Percentiles rank a stretch among this genome's conserved stretches.
Conservation (phyloP, 139 green algal species). For the Picochlorum sp. region DNA sequence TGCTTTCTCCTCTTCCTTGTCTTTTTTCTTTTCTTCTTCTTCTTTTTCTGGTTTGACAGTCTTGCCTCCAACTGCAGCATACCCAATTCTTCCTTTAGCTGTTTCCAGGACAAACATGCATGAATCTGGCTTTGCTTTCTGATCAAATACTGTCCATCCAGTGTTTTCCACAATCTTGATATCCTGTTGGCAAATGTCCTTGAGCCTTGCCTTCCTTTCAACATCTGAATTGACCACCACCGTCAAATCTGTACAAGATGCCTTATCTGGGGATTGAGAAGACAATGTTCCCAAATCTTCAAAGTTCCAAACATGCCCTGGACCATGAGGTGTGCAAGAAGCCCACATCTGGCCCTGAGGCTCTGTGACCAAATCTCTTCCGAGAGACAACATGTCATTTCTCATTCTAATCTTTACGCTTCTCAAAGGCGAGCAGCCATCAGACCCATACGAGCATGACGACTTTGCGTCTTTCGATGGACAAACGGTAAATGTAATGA, state of each 20-base stretch:
- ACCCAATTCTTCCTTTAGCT: neutral
- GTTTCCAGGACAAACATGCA: neutral
- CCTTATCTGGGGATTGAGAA: neutral
- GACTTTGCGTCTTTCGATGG: neutral
- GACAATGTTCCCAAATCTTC: neutral
- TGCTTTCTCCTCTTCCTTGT: neutral
- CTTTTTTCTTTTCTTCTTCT: neutral
- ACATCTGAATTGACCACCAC: neutral
- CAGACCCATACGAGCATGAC: too few species aligned
- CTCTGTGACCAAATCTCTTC: neutral
- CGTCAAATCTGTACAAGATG: neutral
- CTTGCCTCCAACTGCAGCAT: neutral
- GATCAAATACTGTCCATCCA: constrained; percentile 3
- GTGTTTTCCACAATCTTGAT: constrained; percentile 11
- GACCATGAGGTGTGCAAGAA: constrained; percentile 6
- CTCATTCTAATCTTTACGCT: constrained; percentile 5
- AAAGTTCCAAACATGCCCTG: constrained; percentile 8
- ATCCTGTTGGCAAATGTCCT: constrained; percentile 14
- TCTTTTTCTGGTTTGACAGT: neutral
- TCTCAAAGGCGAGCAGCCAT: neutral
- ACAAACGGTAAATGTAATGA: constrained; percentile 1
- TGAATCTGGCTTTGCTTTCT: neutral
- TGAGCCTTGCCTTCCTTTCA: neutral
- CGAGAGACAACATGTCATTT: constrained; percentile 2
- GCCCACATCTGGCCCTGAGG: constrained; percentile 6